Evolutionary conservation across 2,329 filamentous ascomycete species (phyloP).

Genomic region (Rutstroemia sp.): DNA sequence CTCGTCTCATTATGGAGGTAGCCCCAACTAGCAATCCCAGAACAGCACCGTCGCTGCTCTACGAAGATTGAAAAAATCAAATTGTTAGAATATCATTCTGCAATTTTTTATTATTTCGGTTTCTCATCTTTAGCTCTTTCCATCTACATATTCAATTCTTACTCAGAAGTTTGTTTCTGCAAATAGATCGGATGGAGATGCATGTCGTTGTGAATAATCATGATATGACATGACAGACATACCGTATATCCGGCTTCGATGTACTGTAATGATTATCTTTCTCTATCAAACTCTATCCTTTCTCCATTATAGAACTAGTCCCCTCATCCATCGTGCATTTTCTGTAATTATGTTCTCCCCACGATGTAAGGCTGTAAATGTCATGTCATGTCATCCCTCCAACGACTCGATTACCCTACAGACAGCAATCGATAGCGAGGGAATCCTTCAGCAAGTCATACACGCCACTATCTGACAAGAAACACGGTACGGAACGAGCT

Average conservation of each 20-base stretch:
- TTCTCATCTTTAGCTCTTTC: background rate
- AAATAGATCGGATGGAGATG: background rate
- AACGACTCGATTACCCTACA: too few relatives aligned
- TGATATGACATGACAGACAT: background rate
- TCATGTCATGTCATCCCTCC: too few relatives aligned
- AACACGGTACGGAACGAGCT: too few relatives aligned
- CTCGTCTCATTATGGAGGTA: conserved; percentile 33
- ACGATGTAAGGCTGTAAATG: too few relatives aligned
- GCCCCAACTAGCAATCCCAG: conserved; percentile 21
- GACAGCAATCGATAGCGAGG: too few relatives aligned
- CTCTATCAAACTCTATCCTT: conserved; percentile 8
- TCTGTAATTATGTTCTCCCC: too few relatives aligned
- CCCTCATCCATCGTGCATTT: background rate
- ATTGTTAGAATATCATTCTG: conserved; percentile 10
- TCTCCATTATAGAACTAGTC: background rate
- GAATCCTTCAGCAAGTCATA: too few relatives aligned
- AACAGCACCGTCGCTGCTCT: conserved; percentile 23
- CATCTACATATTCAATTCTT: background rate
- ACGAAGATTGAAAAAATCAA: background rate
- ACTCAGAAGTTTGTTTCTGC: background rate
- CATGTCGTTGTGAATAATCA: background rate
- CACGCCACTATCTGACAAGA: too few relatives aligned
- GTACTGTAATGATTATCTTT: conserved; percentile 33
- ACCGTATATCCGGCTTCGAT: conserved; percentile 30
- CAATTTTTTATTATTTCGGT: conserved; percentile 2